Base-by-base conservation (phyloP, 306 rosid species). In the Calophaca sinica region DNA sequence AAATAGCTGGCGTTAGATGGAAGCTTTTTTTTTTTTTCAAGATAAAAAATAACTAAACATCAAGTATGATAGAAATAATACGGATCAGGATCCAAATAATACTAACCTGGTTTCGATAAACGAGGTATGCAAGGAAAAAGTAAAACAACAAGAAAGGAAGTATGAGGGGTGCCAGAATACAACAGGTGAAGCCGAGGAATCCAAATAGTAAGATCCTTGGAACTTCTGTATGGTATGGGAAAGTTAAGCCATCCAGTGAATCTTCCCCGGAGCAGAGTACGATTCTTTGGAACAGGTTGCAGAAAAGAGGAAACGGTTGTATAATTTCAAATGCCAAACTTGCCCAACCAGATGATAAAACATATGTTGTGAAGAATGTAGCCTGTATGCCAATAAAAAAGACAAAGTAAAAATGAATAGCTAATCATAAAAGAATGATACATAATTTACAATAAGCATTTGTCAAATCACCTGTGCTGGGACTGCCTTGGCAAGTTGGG, bases 321-420 rank as follows among this genome's bases (percentile, higher is more conserved):
- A 94, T 89, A 26, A 90, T 80, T 84, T 94, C 99, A 84, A 76
- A 80, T 13, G 93, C 88, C 90, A 94, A 74, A 86, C 96, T 89
- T 57, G 93, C 97, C 98, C 99, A 94, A 62, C 98, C 99, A 66
- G 97, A 94, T 76, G 99, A 85, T 82, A 94, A 70, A 81, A 92
- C 98, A 71, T 92, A 94, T 58, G 99, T 94, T 81, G 85, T 82
- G 86, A 94, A 94, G 88, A 81, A 92, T 50, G 90, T 84, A 72
- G 89, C 96, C 99, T 94, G 82, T 38, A 72, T 67, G 61, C 55
- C 82, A 73, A 68, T 46, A 68, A 44, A 75, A 5, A 66, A 68
- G 6, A 3, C 44, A 71, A 32, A 48, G 38, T 61, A 31, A 31
- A 31, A 77, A 68, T 72, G 68, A 80, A 67, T 31, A 59, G 36